These are phyloP conservation scores for Echria macrotheca DNA, from an alignment of 495 filamentous ascomycete species.

Conservation along the genomic window DNA sequence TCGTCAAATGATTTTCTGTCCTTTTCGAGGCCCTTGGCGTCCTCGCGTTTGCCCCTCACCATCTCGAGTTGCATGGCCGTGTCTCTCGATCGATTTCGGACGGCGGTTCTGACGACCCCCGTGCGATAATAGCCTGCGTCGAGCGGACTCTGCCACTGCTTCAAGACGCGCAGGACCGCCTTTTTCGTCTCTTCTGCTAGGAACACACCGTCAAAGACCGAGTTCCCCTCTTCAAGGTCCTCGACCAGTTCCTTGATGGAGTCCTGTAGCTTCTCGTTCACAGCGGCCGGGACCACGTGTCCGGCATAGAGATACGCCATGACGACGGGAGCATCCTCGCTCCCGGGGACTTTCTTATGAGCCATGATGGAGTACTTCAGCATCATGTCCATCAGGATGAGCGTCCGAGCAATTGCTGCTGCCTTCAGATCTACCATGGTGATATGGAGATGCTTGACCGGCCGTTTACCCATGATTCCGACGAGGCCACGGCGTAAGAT, in stretches of 20 bases:
- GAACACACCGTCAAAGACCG: background rate
- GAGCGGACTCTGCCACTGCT: background rate
- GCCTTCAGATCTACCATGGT: constrained; percentile 31
- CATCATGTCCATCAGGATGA: constrained; percentile 25
- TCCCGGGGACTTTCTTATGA: too few relatives aligned
- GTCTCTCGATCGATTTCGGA: too few relatives aligned
- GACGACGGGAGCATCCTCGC: constrained; percentile 10
- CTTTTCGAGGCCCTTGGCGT: constrained; percentile 9
- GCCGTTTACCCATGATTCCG: background rate
- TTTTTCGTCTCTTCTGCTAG: background rate
- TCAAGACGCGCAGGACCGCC: background rate
- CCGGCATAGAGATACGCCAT: constrained; percentile 27
- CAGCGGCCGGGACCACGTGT: constrained; percentile 24
- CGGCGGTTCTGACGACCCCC: too few relatives aligned
- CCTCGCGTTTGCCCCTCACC: too few relatives aligned
- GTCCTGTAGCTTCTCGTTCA: constrained; percentile 20
- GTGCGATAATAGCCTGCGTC: too few relatives aligned
- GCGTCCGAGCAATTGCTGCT: constrained; percentile 23
- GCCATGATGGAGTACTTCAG: constrained; percentile 4
- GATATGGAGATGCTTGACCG: constrained; percentile 25
- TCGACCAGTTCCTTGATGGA: constrained; percentile 15
- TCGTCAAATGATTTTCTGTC: constrained; percentile 27
- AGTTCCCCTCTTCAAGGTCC: constrained; percentile 2
- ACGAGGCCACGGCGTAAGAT: too few relatives aligned
- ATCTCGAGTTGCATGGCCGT: too few relatives aligned